Conservation (phyloP, 1,139 yeast genomes). For the Maudiozyma humilis region DNA sequence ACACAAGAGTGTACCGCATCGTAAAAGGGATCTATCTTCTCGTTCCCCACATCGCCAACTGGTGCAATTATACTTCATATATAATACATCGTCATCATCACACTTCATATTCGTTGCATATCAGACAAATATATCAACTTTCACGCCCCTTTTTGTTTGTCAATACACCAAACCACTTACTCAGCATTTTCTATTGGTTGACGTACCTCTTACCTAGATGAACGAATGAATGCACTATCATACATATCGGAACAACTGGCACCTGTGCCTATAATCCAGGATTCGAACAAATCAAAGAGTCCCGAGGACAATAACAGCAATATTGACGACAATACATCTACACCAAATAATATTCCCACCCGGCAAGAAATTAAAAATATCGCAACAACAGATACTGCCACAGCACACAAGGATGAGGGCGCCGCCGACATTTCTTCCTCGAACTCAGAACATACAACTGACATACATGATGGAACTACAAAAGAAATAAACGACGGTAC, state of each 20-base stretch:
- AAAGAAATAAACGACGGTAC: neutral
- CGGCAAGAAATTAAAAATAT: neutral
- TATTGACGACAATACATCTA: neutral
- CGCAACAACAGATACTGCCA: neutral
- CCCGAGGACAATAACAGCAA: too few species aligned
- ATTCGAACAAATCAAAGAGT: too few species aligned
- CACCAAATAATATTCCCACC: neutral
- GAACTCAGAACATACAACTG: too few species aligned
- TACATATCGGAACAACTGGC: constrained; percentile 16
- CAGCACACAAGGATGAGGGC: too few species aligned
- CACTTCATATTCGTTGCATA: neutral
- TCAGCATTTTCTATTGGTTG: too few species aligned
- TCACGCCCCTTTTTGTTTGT: too few species aligned
- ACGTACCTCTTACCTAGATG: neutral
- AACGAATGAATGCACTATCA: constrained; percentile 23
- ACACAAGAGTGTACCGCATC: too few species aligned
- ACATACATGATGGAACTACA: neutral
- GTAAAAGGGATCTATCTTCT: too few species aligned
- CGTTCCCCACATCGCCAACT: too few species aligned
- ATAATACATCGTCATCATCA: neutral
- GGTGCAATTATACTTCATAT: too few species aligned
- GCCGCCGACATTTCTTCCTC: too few species aligned
- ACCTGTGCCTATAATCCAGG: constrained; percentile 5
- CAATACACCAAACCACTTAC: too few species aligned
- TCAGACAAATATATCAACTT: neutral